Evolutionary conservation across 352 stramenopile species (phyloP).

Genomic region (Phytopythium litorale): DNA sequence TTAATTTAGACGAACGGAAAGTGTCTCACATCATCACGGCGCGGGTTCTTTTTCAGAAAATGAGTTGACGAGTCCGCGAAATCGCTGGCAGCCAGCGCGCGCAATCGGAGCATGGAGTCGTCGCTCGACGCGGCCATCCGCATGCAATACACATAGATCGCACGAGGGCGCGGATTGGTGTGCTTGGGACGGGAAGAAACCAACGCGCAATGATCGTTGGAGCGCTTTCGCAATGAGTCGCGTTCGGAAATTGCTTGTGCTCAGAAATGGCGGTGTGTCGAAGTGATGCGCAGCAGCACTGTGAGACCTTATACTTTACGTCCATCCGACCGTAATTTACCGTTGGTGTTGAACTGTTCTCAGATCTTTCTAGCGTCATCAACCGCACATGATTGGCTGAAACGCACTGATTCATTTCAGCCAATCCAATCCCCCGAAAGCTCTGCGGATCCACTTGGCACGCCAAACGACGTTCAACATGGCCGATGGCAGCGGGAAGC

Average conservation of each 20-base stretch:
- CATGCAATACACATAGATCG: too few species aligned
- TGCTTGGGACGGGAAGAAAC: too few species aligned
- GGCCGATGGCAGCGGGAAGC: conserved; percentile 13
- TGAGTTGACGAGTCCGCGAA: too few species aligned
- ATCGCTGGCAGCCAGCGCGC: too few species aligned
- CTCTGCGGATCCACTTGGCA: not conserved
- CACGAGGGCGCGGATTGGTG: too few species aligned
- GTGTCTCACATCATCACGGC: not conserved
- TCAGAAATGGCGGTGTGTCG: not conserved
- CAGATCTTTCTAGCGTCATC: not conserved
- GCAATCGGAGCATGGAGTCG: too few species aligned
- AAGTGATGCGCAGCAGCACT: not conserved
- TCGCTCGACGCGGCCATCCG: too few species aligned
- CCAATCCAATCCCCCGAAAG: not conserved
- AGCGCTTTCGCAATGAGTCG: too few species aligned
- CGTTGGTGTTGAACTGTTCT: not conserved
- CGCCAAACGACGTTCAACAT: conserved; percentile 7
- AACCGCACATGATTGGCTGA: not conserved
- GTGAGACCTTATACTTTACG: not conserved
- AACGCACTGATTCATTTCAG: conserved; percentile 1
- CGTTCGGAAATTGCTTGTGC: too few species aligned
- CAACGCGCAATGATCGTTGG: too few species aligned
- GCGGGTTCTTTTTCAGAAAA: too few species aligned
- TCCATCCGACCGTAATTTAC: not conserved
- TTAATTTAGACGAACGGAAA: not conserved